These are phyloP conservation scores for Phytophthora ramorum DNA, from an alignment of 352 stramenopile species.

Conservation along the genomic window DNA sequence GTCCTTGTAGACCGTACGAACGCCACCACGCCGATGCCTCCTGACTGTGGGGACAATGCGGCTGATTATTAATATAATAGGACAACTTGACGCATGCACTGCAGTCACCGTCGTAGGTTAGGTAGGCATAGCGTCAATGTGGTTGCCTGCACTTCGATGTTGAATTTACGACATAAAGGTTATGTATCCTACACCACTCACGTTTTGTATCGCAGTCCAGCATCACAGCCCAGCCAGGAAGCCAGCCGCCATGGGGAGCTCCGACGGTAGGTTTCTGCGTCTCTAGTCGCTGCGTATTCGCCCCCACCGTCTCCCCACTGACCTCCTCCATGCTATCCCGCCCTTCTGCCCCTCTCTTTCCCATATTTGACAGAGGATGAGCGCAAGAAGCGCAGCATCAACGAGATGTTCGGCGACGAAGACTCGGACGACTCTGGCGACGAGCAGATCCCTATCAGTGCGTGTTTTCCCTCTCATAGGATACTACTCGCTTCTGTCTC, in stretches of 20 bases:
- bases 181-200: not conserved
- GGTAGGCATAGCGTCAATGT: not conserved
- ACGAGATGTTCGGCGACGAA: slow-evolving; percentile 90
- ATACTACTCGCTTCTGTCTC: not conserved
- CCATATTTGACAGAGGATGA: slow-evolving; percentile 59
- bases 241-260: slow-evolving; percentile 46
- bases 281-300: not conserved
- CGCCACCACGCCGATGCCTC: slow-evolving; percentile 13
- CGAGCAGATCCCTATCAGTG: slow-evolving; percentile 61
- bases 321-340: not conserved
- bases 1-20: slow-evolving; percentile 36
- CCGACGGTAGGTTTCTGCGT: slow-evolving; percentile 55
- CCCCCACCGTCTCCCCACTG: not conserved
- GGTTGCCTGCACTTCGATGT: not conserved
- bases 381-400: slow-evolving; percentile 87
- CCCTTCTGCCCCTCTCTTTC: not conserved
- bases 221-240: slow-evolving; percentile 4
- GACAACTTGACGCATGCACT: not conserved
- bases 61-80: slow-evolving; percentile 29
- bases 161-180: not conserved
- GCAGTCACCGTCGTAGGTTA: not conserved
- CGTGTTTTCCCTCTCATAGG: slow-evolving; percentile 2
- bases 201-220: too few relatives aligned
- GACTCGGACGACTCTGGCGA: slow-evolving; percentile 80
- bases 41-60: not conserved